Evolutionary conservation across 768 basidiomycete species (phyloP).

Genomic region (Leccinellum rugosiceps): DNA sequence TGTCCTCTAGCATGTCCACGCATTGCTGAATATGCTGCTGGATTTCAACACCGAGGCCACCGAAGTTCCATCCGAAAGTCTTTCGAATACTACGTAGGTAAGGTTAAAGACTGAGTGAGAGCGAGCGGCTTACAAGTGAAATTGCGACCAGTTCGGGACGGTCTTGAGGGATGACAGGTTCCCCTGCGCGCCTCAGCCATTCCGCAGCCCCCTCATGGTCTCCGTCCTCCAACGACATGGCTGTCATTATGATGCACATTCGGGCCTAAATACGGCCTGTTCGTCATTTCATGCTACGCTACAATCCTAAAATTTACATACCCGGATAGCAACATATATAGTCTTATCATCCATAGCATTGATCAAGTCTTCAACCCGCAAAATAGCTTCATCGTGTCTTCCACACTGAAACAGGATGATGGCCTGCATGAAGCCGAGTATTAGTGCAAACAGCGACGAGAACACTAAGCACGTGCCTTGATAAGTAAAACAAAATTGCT

Average conservation of each 20-base stretch:
- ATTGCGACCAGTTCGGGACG: not conserved
- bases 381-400: not conserved
- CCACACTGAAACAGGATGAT: conserved; percentile 7
- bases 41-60: not conserved
- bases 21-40: not conserved
- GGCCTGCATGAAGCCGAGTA: not conserved
- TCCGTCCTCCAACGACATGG: not conserved
- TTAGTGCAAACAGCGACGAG: not conserved
- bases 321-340: not conserved
- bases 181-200: not conserved
- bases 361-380: conserved; percentile 2
- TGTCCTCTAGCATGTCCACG: not conserved
- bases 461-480: not conserved
- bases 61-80: conserved; percentile 13
- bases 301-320: not conserved
- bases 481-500: conserved; percentile 8
- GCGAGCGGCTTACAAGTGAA: conserved; percentile 4
- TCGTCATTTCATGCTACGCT: not conserved
- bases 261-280: not conserved
- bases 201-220: not conserved
- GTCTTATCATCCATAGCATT: not conserved
- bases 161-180: not conserved
- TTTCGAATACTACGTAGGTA: not conserved
- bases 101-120: not conserved
- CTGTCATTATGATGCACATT: not conserved